phyloP scores from a whole-genome alignment of 2,329 filamentous ascomycete species.

The Magnaporthales sp. region DNA sequence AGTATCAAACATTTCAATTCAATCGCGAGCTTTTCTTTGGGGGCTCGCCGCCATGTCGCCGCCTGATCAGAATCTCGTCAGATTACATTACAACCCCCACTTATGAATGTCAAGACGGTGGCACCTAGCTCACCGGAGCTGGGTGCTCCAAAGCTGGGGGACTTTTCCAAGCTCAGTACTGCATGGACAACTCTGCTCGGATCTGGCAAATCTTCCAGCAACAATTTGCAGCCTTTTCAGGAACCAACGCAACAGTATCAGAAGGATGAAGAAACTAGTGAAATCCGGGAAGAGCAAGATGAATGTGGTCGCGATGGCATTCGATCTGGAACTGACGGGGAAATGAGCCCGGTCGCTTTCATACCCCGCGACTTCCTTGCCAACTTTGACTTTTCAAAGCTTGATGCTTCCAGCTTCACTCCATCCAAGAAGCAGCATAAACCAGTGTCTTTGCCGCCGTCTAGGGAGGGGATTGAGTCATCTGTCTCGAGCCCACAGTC shows the following conservation, averaged over 20 bases:
- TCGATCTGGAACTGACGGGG: background rate
- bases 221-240: background rate
- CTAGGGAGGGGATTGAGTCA: background rate
- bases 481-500: background rate
- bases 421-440: background rate
- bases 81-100: background rate
- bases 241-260: background rate
- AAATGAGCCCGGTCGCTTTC: background rate
- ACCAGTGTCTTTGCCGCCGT: background rate
- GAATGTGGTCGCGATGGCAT: background rate
- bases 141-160: background rate
- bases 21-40: background rate
- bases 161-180: background rate
- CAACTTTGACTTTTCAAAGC: constrained; percentile 1
- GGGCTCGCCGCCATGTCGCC: background rate
- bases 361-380: constrained; percentile 4
- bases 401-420: background rate
- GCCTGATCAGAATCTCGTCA: constrained; percentile 1
- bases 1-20: background rate
- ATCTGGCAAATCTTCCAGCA: background rate
- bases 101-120: background rate
- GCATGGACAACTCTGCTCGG: background rate
- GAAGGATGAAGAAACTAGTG: background rate
- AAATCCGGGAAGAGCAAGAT: background rate
- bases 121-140: background rate